Evolutionary conservation across 2,329 filamentous ascomycete species (phyloP), one percentile per base, ranked within the genome.

Genomic region (Xylaria multiplex): DNA sequence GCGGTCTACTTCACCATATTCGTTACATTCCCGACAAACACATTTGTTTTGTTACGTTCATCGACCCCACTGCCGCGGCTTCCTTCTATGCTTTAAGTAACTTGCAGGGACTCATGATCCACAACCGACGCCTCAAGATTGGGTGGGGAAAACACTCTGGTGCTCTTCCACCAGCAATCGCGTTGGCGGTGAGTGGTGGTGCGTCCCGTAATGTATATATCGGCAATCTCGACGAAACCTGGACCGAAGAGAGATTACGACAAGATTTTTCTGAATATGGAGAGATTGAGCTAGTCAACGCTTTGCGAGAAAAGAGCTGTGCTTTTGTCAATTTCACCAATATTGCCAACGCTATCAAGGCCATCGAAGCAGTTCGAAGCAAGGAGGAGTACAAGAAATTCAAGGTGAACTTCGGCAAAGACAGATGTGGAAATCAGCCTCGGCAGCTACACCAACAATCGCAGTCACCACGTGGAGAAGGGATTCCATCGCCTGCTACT

Each of bases 241-340:
- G 95, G 94, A 96, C 91, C 3, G 96, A 99, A 83, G 96, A 99
- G 73, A 92, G 95, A 65, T 84, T 99, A 73, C 90, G 94, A 76
- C 93, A 97, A 79, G 96, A 99, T 81, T 99, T 99, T 79, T 92
- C 94, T 40, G 95, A 98, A 78, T 98, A 93, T 75, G 96, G 96
- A 71, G 96, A 99, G 81, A 98, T 99, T 75, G 96, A 99, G 82
- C 84, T 99, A 70, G 93, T 99, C 69, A 99, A 99, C 81, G 92
- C 96, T 16, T 84, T 99, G 66, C 91, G 96, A 60, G 96, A 99
- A 85, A 99, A 99, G 89, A 97, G 94, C 83, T 99, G 96, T 79
- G 96, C 96, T 0, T 99, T 99, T 78, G 96, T 99, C 79, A 99
- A 99, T 83, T 99, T 99, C 79, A 99, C 96, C 77, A 99, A 99